phyloP scores from a whole-genome alignment of 352 stramenopile genomes.

The Phytophthora palmivora region DNA sequence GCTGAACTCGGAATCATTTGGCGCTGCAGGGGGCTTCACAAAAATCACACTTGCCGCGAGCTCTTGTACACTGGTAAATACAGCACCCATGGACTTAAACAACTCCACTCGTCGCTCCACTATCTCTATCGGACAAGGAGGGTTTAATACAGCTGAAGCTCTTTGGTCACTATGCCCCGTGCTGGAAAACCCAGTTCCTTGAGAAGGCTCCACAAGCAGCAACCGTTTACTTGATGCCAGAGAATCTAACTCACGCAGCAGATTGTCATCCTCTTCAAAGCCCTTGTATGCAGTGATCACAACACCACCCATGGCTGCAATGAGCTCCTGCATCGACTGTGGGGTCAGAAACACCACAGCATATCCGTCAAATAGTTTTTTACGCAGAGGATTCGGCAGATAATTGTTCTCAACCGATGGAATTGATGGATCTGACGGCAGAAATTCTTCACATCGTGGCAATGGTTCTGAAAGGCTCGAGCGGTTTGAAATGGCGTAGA shows the following conservation, averaged over 20 bases:
- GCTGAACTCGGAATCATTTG: slow-evolving; percentile 69
- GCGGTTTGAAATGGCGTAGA: slow-evolving; percentile 79
- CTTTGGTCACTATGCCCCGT: slow-evolving; percentile 60
- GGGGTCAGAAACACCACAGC: slow-evolving; percentile 76
- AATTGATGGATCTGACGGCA: slow-evolving; percentile 66
- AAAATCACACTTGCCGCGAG: slow-evolving; percentile 87
- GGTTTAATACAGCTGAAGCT: slow-evolving; percentile 10
- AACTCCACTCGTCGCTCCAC: slow-evolving; percentile 68
- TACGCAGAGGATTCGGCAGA: slow-evolving; percentile 76
- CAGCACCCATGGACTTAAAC: slow-evolving; percentile 67
- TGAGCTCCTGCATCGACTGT: slow-evolving; percentile 81
- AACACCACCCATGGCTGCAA: slow-evolving; percentile 77
- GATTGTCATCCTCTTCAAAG: slow-evolving; percentile 54
- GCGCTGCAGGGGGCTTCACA: slow-evolving; percentile 61
- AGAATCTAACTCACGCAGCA: slow-evolving; percentile 67
- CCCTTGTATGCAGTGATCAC: slow-evolving; percentile 69
- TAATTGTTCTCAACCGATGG: slow-evolving; percentile 71
- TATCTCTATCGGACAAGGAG: slow-evolving; percentile 24
- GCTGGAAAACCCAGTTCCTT: slow-evolving; percentile 62
- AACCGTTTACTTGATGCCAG: slow-evolving; percentile 55
- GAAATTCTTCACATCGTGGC: slow-evolving; percentile 77
- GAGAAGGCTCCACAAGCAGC: slow-evolving; percentile 67
- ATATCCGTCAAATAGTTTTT: slow-evolving; percentile 77
- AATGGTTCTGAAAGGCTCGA: slow-evolving; percentile 78
- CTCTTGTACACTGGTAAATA: slow-evolving; percentile 84